Conservation (phyloP, 2,329 filamentous ascomycete species). For the Xylariaceae sp. region DNA sequence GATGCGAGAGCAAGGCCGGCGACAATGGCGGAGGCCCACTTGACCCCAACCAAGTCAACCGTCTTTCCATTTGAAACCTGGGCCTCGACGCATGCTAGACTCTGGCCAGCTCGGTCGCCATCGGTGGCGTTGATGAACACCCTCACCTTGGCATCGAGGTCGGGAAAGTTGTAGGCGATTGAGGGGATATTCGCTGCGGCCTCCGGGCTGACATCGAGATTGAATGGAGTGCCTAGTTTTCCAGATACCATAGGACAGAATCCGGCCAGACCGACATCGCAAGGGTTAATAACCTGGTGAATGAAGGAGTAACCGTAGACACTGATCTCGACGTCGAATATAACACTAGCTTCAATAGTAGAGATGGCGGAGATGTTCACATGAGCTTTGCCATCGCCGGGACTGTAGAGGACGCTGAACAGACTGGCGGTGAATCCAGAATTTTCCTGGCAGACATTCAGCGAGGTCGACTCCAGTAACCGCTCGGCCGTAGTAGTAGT, state of each 20-base stretch:
- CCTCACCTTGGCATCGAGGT: constrained; percentile 83
- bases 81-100: constrained; percentile 85
- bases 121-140: constrained; percentile 77
- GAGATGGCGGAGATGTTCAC: constrained; percentile 76
- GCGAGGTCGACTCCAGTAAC: constrained; percentile 53
- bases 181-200: constrained; percentile 71
- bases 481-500: constrained; percentile 26
- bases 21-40: constrained; percentile 87
- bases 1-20: constrained; percentile 81
- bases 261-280: constrained; percentile 62
- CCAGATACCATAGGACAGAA: constrained; percentile 83
- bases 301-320: constrained; percentile 75
- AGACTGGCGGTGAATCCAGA: constrained; percentile 78
- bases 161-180: constrained; percentile 87
- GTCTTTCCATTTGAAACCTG: constrained; percentile 89
- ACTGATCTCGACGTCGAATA: constrained; percentile 68
- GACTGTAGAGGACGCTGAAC: constrained; percentile 75
- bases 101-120: constrained; percentile 52
- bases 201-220: constrained; percentile 57
- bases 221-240: constrained; percentile 56
- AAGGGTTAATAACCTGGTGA: constrained; percentile 68
- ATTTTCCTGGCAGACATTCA: constrained; percentile 75
- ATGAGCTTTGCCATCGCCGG: constrained; percentile 63
- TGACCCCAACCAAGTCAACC: constrained; percentile 84
- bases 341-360: constrained; percentile 72